Evolutionary conservation across 1,284 basidiomycete species (phyloP).

Genomic region (Ganoderma sinense): DNA sequence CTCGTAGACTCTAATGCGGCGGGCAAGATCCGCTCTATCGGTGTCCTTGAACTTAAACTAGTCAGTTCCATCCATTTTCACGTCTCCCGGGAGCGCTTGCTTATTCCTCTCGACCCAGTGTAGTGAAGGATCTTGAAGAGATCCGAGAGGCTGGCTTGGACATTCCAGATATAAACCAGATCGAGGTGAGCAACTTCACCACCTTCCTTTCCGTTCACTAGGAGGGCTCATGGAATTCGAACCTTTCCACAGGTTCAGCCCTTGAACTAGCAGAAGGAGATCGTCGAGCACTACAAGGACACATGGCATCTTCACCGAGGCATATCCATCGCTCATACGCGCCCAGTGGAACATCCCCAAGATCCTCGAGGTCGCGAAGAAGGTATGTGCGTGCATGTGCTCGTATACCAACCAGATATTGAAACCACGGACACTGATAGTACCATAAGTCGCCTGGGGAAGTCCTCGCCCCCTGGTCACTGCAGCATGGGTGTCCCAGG

Average conservation of each 20-base stretch:
- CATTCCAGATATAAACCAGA: conserved; percentile 82
- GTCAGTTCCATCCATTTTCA: conserved; percentile 42
- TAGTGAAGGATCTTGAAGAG: conserved; percentile 78
- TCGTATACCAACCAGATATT: not conserved
- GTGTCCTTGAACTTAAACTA: conserved; percentile 77
- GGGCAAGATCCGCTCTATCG: conserved; percentile 61
- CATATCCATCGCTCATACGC: conserved; percentile 60
- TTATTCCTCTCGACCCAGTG: conserved; percentile 12
- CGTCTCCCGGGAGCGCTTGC: conserved; percentile 39
- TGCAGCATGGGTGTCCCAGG: conserved; percentile 55
- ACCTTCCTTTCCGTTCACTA: not conserved
- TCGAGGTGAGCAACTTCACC: conserved; percentile 58
- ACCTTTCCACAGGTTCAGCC: conserved; percentile 68
- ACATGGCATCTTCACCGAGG: conserved; percentile 77
- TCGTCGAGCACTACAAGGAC: conserved; percentile 79
- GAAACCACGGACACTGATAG: conserved; percentile 32
- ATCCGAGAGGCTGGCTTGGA: conserved; percentile 67
- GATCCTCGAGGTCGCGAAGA: conserved; percentile 50
- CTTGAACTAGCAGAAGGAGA: conserved; percentile 81
- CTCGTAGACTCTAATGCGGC: conserved; percentile 52
- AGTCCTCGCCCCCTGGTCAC: conserved; percentile 73
- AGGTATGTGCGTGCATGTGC: conserved; percentile 36
- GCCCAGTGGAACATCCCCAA: conserved; percentile 49
- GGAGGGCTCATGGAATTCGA: not conserved
- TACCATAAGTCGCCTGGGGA: conserved; percentile 61